Evolutionary conservation across 2,329 filamentous ascomycete species (phyloP), one percentile per base, ranked within the genome.

Genomic region (Ramichloridium luteum): DNA sequence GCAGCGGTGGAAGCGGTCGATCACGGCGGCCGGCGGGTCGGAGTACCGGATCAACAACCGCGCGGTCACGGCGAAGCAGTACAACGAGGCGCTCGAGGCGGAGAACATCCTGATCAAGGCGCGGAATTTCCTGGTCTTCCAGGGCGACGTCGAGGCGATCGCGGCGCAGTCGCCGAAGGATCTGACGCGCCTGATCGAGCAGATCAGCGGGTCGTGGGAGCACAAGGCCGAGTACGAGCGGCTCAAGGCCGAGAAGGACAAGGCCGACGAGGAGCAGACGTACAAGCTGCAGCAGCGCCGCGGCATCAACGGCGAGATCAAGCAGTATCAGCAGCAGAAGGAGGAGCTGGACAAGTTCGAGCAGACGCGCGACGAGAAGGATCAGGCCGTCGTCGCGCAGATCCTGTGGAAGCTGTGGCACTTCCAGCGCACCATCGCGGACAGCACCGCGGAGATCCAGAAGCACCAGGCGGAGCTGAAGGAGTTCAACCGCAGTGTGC

Each of bases 31-130:
- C 40, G 90, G 90, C 28, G 76, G 77, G 16, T 94, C 86, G 64
- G 88, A 96, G 59, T 98, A 96, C 58, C 79, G 88, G 39, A 93
- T 98, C 67, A 96, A 98, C 61, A 85, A 93, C 46, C 79, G 80
- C 30, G 66, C 80, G 22, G 90, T 98, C 28, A 83, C 77, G 3
- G 85, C 86, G 2, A 81, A 83, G 50, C 78, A 90, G 53, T 98
- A 98, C 65, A 96, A 96, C 54, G 80, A 88, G 36, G 77, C 83
- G 3, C 69, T 98, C 10, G 90, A 98, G 57, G 67, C 75, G 13
- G 88, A 98, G 56, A 94, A 94, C 50, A 98, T 98, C 44, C 64
- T 98, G 38, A 96, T 98, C 65, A 96, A 93, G 58, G 90, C 90
- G 18, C 75, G 90, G 44, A 98, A 98, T 54, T 98, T 98, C 55